phyloP scores from a whole-genome alignment of 331 rosid genomes.

The Cydonia oblonga region DNA sequence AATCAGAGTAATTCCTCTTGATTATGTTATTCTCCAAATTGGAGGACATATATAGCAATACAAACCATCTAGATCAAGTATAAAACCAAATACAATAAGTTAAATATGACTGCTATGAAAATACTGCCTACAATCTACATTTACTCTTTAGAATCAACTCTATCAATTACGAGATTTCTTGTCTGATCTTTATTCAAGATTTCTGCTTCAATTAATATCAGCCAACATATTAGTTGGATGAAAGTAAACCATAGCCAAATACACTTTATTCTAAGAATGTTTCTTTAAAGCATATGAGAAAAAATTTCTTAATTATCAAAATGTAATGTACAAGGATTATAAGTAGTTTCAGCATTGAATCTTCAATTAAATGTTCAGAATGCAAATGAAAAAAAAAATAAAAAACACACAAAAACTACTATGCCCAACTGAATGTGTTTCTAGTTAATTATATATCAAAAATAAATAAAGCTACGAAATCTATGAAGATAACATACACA shows the following conservation, averaged over 20 bases:
- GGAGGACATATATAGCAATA: too few relatives aligned
- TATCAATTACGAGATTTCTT: too few relatives aligned
- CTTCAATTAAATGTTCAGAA: neutral
- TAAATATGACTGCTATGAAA: too few relatives aligned
- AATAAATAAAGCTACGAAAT: neutral
- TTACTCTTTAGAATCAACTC: too few relatives aligned
- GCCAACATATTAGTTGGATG: neutral
- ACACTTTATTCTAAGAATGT: neutral
- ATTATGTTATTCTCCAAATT: too few relatives aligned
- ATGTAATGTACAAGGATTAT: neutral
- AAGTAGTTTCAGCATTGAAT: neutral
- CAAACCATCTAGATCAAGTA: too few relatives aligned
- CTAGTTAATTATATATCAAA: neutral
- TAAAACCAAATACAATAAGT: too few relatives aligned
- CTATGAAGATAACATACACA: conserved; percentile 17
- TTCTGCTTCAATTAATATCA: too few relatives aligned
- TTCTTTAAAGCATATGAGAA: neutral
- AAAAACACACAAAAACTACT: neutral
- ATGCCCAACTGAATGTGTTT: neutral
- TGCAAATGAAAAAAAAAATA: neutral
- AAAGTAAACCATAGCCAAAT: neutral
- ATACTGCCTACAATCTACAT: too few relatives aligned
- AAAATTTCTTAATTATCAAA: neutral
- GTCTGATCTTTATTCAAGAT: too few relatives aligned
- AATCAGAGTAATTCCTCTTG: too few relatives aligned